Evolutionary conservation across 139 green algal genomes (phyloP), one percentile per base, ranked within the genome.

Genomic region (Chlamydomonas schloesseri): DNA sequence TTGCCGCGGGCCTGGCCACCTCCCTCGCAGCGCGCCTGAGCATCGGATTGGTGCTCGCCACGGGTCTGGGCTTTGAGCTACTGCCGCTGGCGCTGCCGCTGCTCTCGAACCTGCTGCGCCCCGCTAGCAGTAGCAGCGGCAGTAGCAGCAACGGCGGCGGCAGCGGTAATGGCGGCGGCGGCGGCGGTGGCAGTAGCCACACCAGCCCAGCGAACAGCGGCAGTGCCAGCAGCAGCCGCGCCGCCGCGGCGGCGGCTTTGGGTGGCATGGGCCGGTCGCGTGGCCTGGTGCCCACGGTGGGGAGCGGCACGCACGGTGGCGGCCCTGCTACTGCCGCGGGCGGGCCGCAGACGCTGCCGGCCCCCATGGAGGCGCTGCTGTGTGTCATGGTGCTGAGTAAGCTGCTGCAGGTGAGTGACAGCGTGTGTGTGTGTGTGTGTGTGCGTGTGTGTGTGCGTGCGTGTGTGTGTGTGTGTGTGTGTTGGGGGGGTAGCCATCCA

Each of bases 351-450:
- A 29, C 72, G 50, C 29, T 81, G 53, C 74, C 74, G 33, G 1
- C 74, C 4, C 74, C 74, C 4, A 71, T 81, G 74, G 74, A 70
- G 53, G 74, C 13, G 55, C 55, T 81, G 31, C 50, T 81, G 74
- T 53, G 55, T 34, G 74, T 15, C 5, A 34, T 31, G 21, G 74
- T n/a, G 55, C n/a, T 20, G 9, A 34, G 74, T 33, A 81, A 81
- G 74, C 15, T 81, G 24, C 33, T 81, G 74, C 74, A 81, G 74
- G 74, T 70, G 74, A 6, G 74, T 80, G 28, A 5, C 33, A 42
- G 6, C 42, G 42, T 50, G 42, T 50, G 42, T 50, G 42, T 50
- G 42, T 50, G 42, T 50, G 42, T 8, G 42, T 50, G 42, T 50
- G 42, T 37, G 71, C 28, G 17, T n/a, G 28, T 34, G 64, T 3